These are phyloP conservation scores for Fusarium tricinctum DNA, from an alignment of 2,329 filamentous ascomycete genomes.

Conservation along the genomic window DNA sequence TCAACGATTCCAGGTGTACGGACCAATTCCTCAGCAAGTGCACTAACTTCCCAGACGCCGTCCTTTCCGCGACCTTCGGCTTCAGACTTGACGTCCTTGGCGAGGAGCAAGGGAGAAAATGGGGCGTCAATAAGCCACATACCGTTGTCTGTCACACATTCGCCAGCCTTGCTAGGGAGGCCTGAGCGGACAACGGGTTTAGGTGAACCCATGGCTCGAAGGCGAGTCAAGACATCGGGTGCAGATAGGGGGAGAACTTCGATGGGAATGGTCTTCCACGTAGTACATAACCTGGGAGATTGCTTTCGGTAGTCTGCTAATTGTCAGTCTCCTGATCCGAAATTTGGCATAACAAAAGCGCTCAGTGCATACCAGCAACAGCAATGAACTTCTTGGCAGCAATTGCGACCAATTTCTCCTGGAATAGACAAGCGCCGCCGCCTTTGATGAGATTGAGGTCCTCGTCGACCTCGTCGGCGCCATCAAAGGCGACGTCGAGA, in stretches of 20 bases:
- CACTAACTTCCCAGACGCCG: constrained; percentile 84
- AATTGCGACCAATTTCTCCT: constrained; percentile 95
- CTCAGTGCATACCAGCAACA: constrained; percentile 74
- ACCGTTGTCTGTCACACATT: constrained; percentile 72
- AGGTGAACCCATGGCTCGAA: constrained; percentile 79
- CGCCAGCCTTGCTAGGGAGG: constrained; percentile 82
- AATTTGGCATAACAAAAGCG: constrained; percentile 3
- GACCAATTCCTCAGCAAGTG: constrained; percentile 81
- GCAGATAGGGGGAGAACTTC: constrained; percentile 91
- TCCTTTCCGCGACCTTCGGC: constrained; percentile 65
- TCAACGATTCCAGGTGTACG: constrained; percentile 89
- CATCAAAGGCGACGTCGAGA: constrained; percentile 94
- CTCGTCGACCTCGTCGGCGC: constrained; percentile 95
- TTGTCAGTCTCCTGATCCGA: constrained; percentile 18
- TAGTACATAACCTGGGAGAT: constrained; percentile 78
- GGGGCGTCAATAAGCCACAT: constrained; percentile 92
- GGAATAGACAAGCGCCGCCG: constrained; percentile 95
- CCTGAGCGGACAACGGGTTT: constrained; percentile 80
- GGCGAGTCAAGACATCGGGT: constrained; percentile 79
- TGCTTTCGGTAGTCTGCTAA: constrained; percentile 87
- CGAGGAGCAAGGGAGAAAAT: constrained; percentile 80
- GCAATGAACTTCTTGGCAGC: constrained; percentile 88
- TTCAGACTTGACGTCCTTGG: constrained; percentile 62
- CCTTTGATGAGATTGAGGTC: constrained; percentile 98
- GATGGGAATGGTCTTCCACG: constrained; percentile 90